Conservation (phyloP, 176 grass and related monocot genomes). For the Bromus sterilis region DNA sequence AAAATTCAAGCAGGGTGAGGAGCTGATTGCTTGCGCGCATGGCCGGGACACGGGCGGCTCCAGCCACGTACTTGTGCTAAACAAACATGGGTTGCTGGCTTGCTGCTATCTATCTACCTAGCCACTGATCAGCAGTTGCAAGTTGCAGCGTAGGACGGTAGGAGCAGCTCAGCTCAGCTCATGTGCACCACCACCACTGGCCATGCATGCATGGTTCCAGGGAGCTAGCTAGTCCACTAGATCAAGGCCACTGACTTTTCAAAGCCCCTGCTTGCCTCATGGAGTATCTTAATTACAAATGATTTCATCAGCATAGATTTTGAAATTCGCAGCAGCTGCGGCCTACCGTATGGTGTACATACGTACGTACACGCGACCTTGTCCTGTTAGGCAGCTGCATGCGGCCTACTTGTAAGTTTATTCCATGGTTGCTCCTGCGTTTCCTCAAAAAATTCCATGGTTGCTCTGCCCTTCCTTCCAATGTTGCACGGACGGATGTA, state of each 20-base stretch:
- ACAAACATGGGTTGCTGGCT: neutral
- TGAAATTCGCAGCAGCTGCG: slow-evolving; percentile 15
- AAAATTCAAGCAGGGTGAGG: neutral
- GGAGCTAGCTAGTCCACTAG: neutral
- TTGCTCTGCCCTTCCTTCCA: neutral
- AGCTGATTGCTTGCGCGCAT: neutral
- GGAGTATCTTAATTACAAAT: neutral
- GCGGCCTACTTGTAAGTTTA: neutral
- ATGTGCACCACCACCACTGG: neutral
- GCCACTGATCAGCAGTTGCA: neutral
- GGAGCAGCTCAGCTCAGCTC: neutral
- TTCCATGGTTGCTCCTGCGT: no score
- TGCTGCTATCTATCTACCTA: neutral
- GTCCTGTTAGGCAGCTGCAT: slow-evolving; percentile 36
- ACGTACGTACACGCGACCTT: neutral
- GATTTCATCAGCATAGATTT: neutral
- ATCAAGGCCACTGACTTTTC: neutral
- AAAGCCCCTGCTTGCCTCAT: neutral
- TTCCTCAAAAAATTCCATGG: no score
- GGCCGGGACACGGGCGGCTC: neutral
- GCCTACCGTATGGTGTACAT: neutral
- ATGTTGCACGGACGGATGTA: neutral
- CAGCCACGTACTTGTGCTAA: neutral
- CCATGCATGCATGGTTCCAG: neutral
- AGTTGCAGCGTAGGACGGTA: neutral